Evolutionary conservation across 768 basidiomycete species (phyloP), one percentile per base, ranked within the genome.

Genomic region (Trametes elegans): DNA sequence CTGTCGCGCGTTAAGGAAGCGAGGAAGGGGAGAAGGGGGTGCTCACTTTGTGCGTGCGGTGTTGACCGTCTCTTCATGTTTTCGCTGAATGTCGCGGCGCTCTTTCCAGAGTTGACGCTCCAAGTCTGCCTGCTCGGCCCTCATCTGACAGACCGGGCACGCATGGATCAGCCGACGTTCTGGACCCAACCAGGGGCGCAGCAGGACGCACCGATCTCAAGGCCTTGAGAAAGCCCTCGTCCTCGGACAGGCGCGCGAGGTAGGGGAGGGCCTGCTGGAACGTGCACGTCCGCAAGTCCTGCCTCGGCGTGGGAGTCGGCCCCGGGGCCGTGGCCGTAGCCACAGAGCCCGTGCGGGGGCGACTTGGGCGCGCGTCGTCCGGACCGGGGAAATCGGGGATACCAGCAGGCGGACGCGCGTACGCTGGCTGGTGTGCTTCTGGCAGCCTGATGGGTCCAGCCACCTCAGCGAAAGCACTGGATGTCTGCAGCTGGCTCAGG

Each of bases 221-320:
- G 16, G 75, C 65, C 23, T 73, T 64, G 32, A 84, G 68, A 53
- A 90, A 80, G 7, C 55, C 60, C 16, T 78, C 73, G 63, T 85
- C 77, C 44, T 79, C 76, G 34, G 81, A 76, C 5, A 92, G 76
- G 49, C 73, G 73, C 8, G 83, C 82, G n/a, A 93, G 65, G 51
- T 77, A 71, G 3, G 87, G 82, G 24, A 93, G 73, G 0, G 88
- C 79, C 61, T 91, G 84, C 59, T 84, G 85, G 66, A 88, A 91
- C 26, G 83, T 78, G 55, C 79, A 71, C 21, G 68, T 68, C 49
- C 75, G 79, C 45, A 78, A 57, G 59, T 84, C 78, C 38, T 75
- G 61, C 36, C 53, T 53, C 36, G 26, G 43, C 44, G 59, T 38
- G 27, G 49, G 43, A 44, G 50, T 24, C 43, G 46, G 42, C 14